These are phyloP conservation scores for Cryptomeria japonica DNA, from an alignment of 75 land plant genomes.

Conservation along the genomic window DNA sequence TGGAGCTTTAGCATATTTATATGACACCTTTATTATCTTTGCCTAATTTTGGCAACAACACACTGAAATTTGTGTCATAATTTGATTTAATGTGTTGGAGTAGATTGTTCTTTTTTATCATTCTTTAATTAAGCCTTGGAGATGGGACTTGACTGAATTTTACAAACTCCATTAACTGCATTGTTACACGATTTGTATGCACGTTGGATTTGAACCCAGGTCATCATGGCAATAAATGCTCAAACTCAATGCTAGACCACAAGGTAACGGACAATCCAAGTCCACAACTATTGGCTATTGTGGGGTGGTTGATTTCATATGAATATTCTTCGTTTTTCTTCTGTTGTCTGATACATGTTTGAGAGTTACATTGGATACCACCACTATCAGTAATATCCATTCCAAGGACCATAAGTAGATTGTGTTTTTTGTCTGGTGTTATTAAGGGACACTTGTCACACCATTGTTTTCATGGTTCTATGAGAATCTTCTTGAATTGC, in stretches of 20 bases:
- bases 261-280: neutral
- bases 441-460: neutral
- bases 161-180: neutral
- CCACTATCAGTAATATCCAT: neutral
- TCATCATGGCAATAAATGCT: neutral
- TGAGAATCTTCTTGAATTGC: neutral
- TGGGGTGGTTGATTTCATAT: neutral
- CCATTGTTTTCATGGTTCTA: neutral
- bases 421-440: neutral
- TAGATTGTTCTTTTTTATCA: neutral
- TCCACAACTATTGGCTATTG: neutral
- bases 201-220: neutral
- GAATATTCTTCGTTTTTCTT: neutral
- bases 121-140: neutral
- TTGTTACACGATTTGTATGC: neutral
- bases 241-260: neutral
- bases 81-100: neutral
- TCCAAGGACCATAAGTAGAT: neutral
- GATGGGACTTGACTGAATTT: neutral
- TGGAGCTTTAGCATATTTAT: neutral
- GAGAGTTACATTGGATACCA: neutral
- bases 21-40: neutral
- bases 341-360: neutral
- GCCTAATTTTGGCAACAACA: neutral
- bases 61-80: neutral